A percentile compares a stretch with the other conserved stretches of the same genome.
Evolutionary conservation across 2,329 filamentous ascomycete genomes (phyloP).

Genomic region (Cladophialophora exuberans): DNA sequence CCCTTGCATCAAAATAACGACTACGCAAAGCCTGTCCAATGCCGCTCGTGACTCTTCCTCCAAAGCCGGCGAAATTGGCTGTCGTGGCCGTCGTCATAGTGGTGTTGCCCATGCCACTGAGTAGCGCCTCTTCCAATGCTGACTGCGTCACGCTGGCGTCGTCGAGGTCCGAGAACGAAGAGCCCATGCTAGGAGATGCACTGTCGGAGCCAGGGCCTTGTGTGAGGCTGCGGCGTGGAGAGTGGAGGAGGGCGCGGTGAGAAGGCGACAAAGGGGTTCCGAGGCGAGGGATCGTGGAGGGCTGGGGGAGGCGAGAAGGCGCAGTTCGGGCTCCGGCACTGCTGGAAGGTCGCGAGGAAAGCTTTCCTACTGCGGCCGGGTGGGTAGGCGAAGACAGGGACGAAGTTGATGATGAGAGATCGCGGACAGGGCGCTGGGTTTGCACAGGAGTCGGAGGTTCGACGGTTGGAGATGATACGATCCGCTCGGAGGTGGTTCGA

Average conservation of each 20-base stretch:
- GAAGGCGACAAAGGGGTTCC: slow-evolving; percentile 43
- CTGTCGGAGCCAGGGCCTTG: slow-evolving; percentile 51
- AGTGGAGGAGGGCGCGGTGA: slow-evolving; percentile 53
- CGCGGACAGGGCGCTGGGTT: slow-evolving; percentile 41
- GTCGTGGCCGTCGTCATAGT: too few relatives aligned
- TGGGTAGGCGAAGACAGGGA: slow-evolving; percentile 22
- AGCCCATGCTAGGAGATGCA: slow-evolving; percentile 65
- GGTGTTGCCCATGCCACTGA: slow-evolving; percentile 64
- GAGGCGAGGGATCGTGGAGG: slow-evolving; percentile 1
- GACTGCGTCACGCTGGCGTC: slow-evolving; percentile 68
- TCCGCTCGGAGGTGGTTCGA: slow-evolving; percentile 36
- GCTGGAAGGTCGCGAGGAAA: slow-evolving; percentile 3
- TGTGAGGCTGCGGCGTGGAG: slow-evolving; percentile 23
- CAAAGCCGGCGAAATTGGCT: slow-evolving; percentile 46
- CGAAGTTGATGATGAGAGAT: slow-evolving; percentile 28
- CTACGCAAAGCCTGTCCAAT: slow-evolving; percentile 59
- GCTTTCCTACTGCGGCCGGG: neutral
- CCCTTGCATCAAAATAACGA: slow-evolving; percentile 46
- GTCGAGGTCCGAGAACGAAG: slow-evolving; percentile 68
- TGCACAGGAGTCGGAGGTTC: slow-evolving; percentile 23
- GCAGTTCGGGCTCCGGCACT: neutral
- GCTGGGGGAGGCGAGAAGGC: neutral
- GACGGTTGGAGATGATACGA: slow-evolving; percentile 27
- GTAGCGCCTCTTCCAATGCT: slow-evolving; percentile 65
- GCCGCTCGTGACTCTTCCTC: slow-evolving; percentile 51